phyloP scores from a whole-genome alignment of 1,284 basidiomycete genomes.

The Boletus sp. region DNA sequence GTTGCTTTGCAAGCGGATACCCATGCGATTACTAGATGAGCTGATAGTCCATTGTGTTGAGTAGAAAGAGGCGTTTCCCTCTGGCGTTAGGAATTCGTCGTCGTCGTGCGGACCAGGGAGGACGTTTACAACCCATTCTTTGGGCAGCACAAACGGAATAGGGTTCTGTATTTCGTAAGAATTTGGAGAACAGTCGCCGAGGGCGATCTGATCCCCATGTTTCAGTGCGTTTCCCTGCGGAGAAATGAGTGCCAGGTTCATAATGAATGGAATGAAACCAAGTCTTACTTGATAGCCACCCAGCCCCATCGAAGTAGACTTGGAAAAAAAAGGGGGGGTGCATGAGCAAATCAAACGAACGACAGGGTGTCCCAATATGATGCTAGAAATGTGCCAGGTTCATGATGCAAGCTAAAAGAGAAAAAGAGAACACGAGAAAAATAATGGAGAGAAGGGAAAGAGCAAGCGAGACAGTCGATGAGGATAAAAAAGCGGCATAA shows the following conservation, averaged over 20 bases:
- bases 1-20: slow-evolving; percentile 46
- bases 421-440: no score
- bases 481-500: no score
- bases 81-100: slow-evolving; percentile 50
- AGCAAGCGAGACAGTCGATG: no score
- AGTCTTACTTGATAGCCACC: slow-evolving; percentile 54
- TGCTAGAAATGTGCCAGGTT: no score
- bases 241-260: not conserved
- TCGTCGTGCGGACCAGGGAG: slow-evolving; percentile 67
- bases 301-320: slow-evolving; percentile 60
- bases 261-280: not conserved
- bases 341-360: no score
- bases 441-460: no score
- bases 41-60: slow-evolving; percentile 51
- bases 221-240: slow-evolving; percentile 53
- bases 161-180: slow-evolving; percentile 6
- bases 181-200: slow-evolving; percentile 36
- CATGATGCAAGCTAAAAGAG: no score
- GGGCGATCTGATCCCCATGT: slow-evolving; percentile 44
- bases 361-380: no score
- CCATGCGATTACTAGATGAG: slow-evolving; percentile 60
- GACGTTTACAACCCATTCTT: slow-evolving; percentile 53
- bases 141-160: slow-evolving; percentile 24
- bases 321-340: no score
- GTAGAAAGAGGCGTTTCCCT: slow-evolving; percentile 52